phyloP scores from a whole-genome alignment of 768 basidiomycete species.

The Leccinum variicolor region DNA sequence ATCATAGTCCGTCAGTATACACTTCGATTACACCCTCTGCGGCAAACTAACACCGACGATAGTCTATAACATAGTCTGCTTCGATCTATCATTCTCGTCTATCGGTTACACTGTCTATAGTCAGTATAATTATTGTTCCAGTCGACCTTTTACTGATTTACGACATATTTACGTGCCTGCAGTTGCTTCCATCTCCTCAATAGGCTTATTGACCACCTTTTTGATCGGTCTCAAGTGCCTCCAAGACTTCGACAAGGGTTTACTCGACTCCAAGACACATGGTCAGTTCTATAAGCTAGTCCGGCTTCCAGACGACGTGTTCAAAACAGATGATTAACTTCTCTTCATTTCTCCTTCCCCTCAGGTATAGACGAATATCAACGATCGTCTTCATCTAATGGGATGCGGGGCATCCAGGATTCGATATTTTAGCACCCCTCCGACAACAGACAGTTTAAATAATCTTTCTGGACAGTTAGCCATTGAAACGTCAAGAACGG shows the following conservation, averaged over 20 bases:
- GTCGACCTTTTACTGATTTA: not conserved
- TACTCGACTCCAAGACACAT: conserved; percentile 66
- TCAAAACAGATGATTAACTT: conserved; percentile 37
- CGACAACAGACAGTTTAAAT: conserved; percentile 50
- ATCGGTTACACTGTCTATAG: conserved; percentile 77
- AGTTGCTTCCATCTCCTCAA: conserved; percentile 74
- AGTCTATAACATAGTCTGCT: conserved; percentile 84
- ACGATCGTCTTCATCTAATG: conserved; percentile 38
- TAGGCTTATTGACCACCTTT: conserved; percentile 66
- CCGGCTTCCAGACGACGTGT: conserved; percentile 15
- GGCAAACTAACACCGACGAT: not conserved
- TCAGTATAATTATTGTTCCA: conserved; percentile 35
- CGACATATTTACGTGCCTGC: not conserved
- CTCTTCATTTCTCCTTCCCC: conserved; percentile 1
- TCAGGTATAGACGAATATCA: conserved; percentile 49
- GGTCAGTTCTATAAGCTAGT: conserved; percentile 53
- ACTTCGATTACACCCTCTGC: not conserved
- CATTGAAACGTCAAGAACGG: no score
- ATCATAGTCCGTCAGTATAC: conserved; percentile 27
- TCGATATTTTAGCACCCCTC: conserved; percentile 42
- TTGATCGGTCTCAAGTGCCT: conserved; percentile 74
- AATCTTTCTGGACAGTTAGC: no score
- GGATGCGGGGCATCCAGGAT: conserved; percentile 40
- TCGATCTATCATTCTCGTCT: conserved; percentile 71
- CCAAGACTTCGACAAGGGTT: conserved; percentile 78